Evolutionary conservation across 306 rosid species (phyloP), one percentile per base, ranked within the genome.

Genomic region (Fagus sylvatica): DNA sequence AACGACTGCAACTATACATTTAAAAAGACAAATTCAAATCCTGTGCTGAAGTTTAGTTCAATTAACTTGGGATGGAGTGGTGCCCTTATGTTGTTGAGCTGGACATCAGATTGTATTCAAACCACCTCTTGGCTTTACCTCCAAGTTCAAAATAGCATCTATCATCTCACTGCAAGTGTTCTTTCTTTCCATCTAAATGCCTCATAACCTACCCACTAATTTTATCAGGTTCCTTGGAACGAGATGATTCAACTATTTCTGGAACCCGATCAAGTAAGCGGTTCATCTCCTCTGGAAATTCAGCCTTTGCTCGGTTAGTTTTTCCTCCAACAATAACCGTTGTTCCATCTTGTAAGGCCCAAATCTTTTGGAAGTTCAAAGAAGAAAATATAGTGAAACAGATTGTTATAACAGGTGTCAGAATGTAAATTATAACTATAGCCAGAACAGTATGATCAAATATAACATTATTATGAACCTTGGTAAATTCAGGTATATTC

Each of bases 281-380:
- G 73, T 89, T 83, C 93, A 95, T 89, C 79, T 92, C 92, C 2
- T 88, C 89, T 6, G 98, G 88, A 80, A 95, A 95, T 80, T 92
- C 98, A 33, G 84, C 73, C 87, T 92, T 90, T 51, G 97, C 97
- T 69, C 91, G 89, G 70, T 92, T 95, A 28, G 93, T 91, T 86
- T 92, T 95, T 70, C 96, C 95, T 70, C 97, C 98, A 13, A 95
- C 48, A 11, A 91, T 75, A 67, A 92, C 97, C 6, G 86, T 69
- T 42, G 98, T 92, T 59, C 97, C 98, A 75, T 91, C 96, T 95
- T 95, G 97, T 61, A 92, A 81, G 16, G 93, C 98, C 98, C 98
- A 95, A 80, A 95, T 81, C 98, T 95, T 88, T 85, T 76, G 74
- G 34, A 72, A 68, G 74, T 80, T 33, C 82, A 56, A 74, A 79